Conservation (phyloP, 345 rosid genomes). For the Brassica juncea region DNA sequence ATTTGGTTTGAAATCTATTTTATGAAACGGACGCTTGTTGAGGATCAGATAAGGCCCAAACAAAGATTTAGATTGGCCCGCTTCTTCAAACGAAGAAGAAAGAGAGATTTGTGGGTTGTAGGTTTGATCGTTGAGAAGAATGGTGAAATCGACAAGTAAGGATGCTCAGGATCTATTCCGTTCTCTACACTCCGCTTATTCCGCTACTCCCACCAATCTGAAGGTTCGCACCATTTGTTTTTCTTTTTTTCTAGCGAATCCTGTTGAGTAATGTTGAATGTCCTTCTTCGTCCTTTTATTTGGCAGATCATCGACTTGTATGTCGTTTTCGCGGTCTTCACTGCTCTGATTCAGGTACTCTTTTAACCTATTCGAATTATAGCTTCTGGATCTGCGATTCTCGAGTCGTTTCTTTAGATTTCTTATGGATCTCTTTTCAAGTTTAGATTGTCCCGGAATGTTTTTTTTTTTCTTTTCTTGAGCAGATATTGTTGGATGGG, state of each 20-base stretch:
- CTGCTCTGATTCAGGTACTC: constrained; percentile 86
- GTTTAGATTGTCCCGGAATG: background rate
- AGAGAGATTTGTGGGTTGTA: background rate
- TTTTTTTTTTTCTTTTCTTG: background rate
- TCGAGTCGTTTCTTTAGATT: background rate
- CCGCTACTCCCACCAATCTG: constrained; percentile 71
- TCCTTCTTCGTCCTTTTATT: background rate
- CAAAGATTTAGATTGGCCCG: background rate
- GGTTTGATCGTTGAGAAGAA: constrained; percentile 30
- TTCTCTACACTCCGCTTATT: constrained; percentile 76
- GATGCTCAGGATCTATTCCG: constrained; percentile 74
- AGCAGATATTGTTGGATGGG: background rate
- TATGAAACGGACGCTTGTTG: background rate
- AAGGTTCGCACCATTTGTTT: constrained; percentile 50
- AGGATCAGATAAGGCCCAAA: background rate
- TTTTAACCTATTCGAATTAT: background rate
- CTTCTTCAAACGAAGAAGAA: constrained; percentile 9
- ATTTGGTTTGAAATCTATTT: background rate
- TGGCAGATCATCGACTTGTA: constrained; percentile 88
- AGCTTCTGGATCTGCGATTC: constrained; percentile 26
- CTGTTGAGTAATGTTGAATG: background rate
- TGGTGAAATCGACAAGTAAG: constrained; percentile 67
- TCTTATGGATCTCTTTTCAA: background rate
- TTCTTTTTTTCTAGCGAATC: background rate
- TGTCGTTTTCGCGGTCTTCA: constrained; percentile 72